These are phyloP conservation scores for Tephrocybe sp. DNA, from an alignment of 768 basidiomycete species.

Conservation along the genomic window DNA sequence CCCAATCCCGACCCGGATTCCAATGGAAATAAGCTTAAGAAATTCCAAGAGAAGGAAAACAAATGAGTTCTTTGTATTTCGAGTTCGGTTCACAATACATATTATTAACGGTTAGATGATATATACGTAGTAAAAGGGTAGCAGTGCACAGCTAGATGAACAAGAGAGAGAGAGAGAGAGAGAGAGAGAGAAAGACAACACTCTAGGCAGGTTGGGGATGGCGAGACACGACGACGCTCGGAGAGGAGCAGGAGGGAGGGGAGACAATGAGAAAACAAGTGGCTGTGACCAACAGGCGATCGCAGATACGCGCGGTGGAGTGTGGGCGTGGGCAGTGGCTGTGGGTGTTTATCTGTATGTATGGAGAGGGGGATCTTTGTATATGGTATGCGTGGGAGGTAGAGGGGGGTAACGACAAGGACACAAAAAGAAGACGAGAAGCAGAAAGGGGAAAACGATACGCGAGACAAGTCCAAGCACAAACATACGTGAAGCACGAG, in stretches of 20 bases:
- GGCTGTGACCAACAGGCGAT: conserved; percentile 10
- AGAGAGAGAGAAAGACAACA: conserved; percentile 14
- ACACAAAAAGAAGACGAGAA: too few relatives aligned
- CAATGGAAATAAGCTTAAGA: too few relatives aligned
- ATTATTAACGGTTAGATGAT: conserved; percentile 11
- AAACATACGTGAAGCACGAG: not conserved
- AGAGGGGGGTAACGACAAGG: not conserved
- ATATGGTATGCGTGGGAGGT: conserved; percentile 3
- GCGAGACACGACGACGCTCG: too few relatives aligned
- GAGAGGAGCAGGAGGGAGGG: conserved; percentile 8
- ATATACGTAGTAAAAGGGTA: conserved; percentile 9
- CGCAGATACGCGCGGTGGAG: conserved; percentile 7
- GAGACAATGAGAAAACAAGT: conserved; percentile 1
- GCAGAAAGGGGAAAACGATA: not conserved
- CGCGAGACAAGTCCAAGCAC: conserved; percentile 1
- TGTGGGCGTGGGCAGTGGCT: too few relatives aligned
- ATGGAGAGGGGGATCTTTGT: not conserved
- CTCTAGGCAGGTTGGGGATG: conserved; percentile 12
- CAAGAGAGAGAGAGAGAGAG: conserved; percentile 13
- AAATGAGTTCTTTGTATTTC: not conserved
- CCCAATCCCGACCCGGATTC: too few relatives aligned
- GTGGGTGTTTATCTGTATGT: not conserved
- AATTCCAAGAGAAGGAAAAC: too few relatives aligned
- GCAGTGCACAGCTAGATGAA: conserved; percentile 13
- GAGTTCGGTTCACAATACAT: conserved; percentile 11